Conservation (phyloP, 2,329 filamentous ascomycete genomes). For the Colletotrichum sojae region DNA sequence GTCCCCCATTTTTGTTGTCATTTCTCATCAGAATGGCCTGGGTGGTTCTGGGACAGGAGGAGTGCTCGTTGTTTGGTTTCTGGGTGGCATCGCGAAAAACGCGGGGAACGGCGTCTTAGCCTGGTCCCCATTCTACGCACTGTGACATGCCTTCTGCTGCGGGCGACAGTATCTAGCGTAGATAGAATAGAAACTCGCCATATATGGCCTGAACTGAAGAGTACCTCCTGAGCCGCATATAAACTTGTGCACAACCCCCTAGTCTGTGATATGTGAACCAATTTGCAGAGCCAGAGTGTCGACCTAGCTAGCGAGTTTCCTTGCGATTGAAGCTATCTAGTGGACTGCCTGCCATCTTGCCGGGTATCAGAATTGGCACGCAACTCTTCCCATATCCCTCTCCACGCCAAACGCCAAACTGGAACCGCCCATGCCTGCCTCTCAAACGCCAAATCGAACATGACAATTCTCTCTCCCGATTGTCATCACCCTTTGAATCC, state of each 20-base stretch:
- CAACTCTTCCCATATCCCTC: no score
- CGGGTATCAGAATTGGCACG: no score
- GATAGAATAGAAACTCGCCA: conserved; percentile 44
- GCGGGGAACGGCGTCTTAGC: conserved; percentile 78
- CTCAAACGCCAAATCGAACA: neutral
- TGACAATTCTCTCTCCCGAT: neutral
- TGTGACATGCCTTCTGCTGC: conserved; percentile 41
- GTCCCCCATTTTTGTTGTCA: conserved; percentile 46
- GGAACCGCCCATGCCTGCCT: neutral
- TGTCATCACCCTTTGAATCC: neutral
- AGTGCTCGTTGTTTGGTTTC: conserved; percentile 64
- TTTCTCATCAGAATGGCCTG: conserved; percentile 36
- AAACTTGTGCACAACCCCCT: conserved; percentile 10
- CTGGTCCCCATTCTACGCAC: conserved; percentile 72
- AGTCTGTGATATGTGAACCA: conserved; percentile 5
- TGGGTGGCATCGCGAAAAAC: conserved; percentile 78
- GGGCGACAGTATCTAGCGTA: conserved; percentile 43
- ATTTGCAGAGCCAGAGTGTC: no score
- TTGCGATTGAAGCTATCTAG: no score
- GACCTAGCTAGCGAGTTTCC: no score
- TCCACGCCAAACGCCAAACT: neutral
- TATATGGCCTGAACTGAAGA: conserved; percentile 43
- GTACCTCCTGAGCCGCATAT: conserved; percentile 40
- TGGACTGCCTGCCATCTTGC: no score
- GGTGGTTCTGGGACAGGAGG: conserved; percentile 50